phyloP scores from a whole-genome alignment of 2,329 filamentous ascomycete genomes.

The Alternaria consortialis region DNA sequence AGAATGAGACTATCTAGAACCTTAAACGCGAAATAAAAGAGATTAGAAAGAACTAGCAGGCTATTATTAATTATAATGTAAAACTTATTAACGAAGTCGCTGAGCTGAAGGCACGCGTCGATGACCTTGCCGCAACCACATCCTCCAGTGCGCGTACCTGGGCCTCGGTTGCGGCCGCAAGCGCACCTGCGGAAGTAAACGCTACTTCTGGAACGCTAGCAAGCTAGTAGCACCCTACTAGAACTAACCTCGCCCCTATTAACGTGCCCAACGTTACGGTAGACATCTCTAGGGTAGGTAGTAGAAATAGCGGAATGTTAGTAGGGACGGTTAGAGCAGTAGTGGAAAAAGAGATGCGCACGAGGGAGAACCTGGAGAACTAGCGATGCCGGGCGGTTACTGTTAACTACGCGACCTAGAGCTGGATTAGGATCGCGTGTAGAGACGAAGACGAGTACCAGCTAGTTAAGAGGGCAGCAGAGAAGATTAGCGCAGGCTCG shows the following conservation, averaged over 20 bases:
- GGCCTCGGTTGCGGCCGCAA: constrained; percentile 9
- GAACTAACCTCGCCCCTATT: constrained; percentile 5
- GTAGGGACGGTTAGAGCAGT: constrained; percentile 3
- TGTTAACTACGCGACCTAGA: constrained; percentile 15
- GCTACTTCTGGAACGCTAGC: constrained; percentile 6
- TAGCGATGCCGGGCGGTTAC: constrained; percentile 19
- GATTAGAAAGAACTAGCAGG: constrained; percentile 12
- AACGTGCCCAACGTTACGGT: constrained; percentile 2
- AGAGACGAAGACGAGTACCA: too few species aligned
- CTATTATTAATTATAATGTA: constrained; percentile 10
- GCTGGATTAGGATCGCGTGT: constrained; percentile 15
- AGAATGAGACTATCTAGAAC: constrained; percentile 11
- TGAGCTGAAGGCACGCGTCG: constrained; percentile 15
- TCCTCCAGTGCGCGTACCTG: constrained; percentile 9
- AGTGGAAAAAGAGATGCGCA: background rate
- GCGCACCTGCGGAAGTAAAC: constrained; percentile 5
- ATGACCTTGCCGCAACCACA: constrained; percentile 10
- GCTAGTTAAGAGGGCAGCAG: too few species aligned
- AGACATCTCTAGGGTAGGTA: constrained; percentile 14
- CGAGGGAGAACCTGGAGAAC: constrained; percentile 10
- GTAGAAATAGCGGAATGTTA: constrained; percentile 15
- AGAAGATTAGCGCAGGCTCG: too few species aligned
- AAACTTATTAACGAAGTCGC: constrained; percentile 13
- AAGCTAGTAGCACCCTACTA: constrained; percentile 8
- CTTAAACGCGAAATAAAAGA: constrained; percentile 4